These are phyloP conservation scores for Capsella rubella DNA, from an alignment of 441 rosid species.

Conservation along the genomic window DNA sequence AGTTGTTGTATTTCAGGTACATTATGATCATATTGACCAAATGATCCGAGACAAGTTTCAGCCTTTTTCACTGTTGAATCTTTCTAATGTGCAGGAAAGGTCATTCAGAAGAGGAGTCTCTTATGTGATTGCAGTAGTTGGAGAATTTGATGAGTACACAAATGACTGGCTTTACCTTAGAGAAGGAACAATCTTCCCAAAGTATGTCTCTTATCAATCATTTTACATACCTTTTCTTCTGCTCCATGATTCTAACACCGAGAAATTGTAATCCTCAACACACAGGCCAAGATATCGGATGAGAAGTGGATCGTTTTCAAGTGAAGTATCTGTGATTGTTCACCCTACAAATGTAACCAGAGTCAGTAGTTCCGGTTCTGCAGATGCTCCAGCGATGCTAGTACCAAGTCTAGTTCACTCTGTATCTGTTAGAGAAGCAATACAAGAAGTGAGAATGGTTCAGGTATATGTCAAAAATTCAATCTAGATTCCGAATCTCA, in stretches of 20 bases:
- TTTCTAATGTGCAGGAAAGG: constrained; percentile 62
- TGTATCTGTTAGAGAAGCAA: constrained; percentile 72
- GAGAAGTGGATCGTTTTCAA: constrained; percentile 52
- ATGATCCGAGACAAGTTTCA: not conserved
- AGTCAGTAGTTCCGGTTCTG: constrained; percentile 41
- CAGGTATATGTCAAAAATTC: constrained; percentile 55
- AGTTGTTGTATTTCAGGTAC: constrained; percentile 76
- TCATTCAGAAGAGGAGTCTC: constrained; percentile 76
- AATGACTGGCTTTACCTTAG: constrained; percentile 85
- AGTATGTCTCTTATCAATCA: constrained; percentile 52
- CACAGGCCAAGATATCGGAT: constrained; percentile 79
- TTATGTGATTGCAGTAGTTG: constrained; percentile 89
- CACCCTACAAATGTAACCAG: constrained; percentile 47
- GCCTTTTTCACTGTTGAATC: not conserved
- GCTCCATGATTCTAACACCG: constrained; percentile 34
- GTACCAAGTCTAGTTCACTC: constrained; percentile 75
- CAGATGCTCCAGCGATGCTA: constrained; percentile 71
- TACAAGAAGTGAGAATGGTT: constrained; percentile 85
- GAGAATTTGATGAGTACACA: constrained; percentile 89
- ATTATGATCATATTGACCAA: not conserved
- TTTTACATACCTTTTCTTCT: constrained; percentile 12
- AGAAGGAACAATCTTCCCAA: constrained; percentile 85
- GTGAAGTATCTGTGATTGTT: constrained; percentile 61
- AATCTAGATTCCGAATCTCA: not conserved
- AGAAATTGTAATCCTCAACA: constrained; percentile 39